phyloP scores from a whole-genome alignment of 768 basidiomycete species.

The Mycena alexandri region DNA sequence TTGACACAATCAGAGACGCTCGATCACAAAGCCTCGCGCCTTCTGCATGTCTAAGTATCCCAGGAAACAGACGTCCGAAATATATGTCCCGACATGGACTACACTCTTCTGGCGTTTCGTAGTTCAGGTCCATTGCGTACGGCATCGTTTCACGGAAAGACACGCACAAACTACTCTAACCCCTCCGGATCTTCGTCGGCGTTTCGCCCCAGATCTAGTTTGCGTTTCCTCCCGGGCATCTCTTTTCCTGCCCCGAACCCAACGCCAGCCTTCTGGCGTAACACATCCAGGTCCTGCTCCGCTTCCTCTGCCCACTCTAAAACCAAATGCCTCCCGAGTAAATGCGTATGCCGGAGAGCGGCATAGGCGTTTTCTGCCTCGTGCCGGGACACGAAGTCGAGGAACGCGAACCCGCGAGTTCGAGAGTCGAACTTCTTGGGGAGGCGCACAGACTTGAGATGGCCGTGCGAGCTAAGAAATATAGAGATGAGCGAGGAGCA shows the following conservation, averaged over 20 bases:
- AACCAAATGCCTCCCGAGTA: slow-evolving; percentile 95
- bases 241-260: slow-evolving; percentile 78
- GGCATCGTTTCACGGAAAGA: too few species aligned
- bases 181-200: slow-evolving; percentile 32
- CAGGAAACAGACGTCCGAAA: too few species aligned
- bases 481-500: slow-evolving; percentile 15
- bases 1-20: too few species aligned
- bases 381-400: slow-evolving; percentile 90
- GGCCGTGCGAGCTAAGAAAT: slow-evolving; percentile 79
- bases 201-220: slow-evolving; percentile 67
- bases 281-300: slow-evolving; percentile 79
- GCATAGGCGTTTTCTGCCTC: slow-evolving; percentile 93
- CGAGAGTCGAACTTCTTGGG: slow-evolving; percentile 93
- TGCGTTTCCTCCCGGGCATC: slow-evolving; percentile 82
- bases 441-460: slow-evolving; percentile 93
- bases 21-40: too few species aligned
- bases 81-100: too few species aligned
- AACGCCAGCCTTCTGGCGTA: slow-evolving; percentile 85
- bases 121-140: too few species aligned
- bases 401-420: slow-evolving; percentile 95
- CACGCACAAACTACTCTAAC: slow-evolving; percentile 23
- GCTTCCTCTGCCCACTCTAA: slow-evolving; percentile 93
- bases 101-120: too few species aligned
- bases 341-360: slow-evolving; percentile 92
- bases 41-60: too few species aligned